Base-by-base conservation (phyloP, 352 stramenopile genomes). In the Globisporangium barbulae region DNA sequence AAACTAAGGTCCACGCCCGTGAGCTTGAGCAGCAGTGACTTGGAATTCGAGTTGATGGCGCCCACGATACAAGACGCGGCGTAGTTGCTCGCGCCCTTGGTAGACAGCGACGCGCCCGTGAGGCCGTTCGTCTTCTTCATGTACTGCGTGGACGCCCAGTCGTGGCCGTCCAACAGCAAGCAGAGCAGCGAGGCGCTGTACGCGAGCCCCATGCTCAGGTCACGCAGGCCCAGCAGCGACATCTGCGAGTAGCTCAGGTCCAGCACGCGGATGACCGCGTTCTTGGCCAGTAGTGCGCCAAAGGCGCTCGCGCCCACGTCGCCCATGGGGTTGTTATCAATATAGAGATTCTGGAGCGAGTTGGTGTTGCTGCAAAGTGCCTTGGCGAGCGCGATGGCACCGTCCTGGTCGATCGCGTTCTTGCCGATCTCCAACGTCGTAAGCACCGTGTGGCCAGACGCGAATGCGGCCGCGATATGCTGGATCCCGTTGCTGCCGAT, bases 311-410 rank as follows among this genome's bases (percentile, higher is more conserved):
- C 85, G 10, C 83, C 83, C 15, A 75, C 72, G 53, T 94, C 85
- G 10, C 85, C 85, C n/a, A 94, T 68, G n/a, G 83, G 83, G 59
- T 94, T 94, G 65, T 92, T 89, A 66, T 94, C 85, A 31, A 94
- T 70, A 62, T 94, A 94, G 53, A 94, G 69, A 48, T 92, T 94
- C 65, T 91, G 79, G n/a, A 94, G 64, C 25, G 60, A 64, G 41
- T 86, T 84, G n/a, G 52, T 21, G 0, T 57, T 53, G n/a, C 59
- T 67, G 41, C 77, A 85, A 17, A 94, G 69, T 44, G 82, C 84
- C 53, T 88, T 79, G 52, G 85, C 85, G n/a, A 94, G 61, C 30
- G 77, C 77, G 35, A 91, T 72, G 47, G 76, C 83, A 42, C 85
- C 85, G 44, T 85, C 81, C n/a, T 76, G 65, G 48, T 89, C 81